Evolutionary conservation across 1,139 yeast species (phyloP).

Genomic region (Lodderomyces jiufengensis): DNA sequence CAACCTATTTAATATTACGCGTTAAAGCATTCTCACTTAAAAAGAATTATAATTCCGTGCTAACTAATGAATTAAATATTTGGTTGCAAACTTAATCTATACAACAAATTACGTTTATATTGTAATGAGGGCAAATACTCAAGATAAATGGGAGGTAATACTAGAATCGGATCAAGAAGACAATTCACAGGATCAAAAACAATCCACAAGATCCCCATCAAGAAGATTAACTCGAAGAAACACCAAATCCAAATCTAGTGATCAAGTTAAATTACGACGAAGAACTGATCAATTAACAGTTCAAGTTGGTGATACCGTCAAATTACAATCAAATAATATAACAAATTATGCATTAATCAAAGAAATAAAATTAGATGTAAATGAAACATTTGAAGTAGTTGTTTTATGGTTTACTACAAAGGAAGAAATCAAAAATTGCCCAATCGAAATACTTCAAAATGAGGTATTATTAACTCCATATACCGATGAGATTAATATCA

Average conservation of each 20-base stretch:
- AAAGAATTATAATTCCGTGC: no score
- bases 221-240: neutral
- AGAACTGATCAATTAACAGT: slow-evolving; percentile 35
- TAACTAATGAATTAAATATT: no score
- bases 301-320: slow-evolving; percentile 38
- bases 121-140: no score
- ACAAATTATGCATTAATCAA: slow-evolving; percentile 30
- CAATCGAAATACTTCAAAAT: slow-evolving; percentile 14
- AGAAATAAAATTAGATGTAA: slow-evolving; percentile 40
- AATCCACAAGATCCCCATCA: no score
- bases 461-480: slow-evolving; percentile 45
- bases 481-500: slow-evolving; percentile 27
- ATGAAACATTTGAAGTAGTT: slow-evolving; percentile 33
- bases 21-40: no score
- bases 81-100: no score
- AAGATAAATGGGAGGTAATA: no score
- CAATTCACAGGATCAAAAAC: no score
- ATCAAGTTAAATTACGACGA: slow-evolving; percentile 20
- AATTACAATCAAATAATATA: slow-evolving; percentile 19
- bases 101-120: no score
- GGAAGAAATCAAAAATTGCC: slow-evolving; percentile 20
- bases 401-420: slow-evolving; percentile 34
- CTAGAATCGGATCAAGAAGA: no score
- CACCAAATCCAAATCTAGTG: neutral
- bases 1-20: no score